These are phyloP conservation scores for Fusarium stilboides DNA, from an alignment of 2,329 filamentous ascomycete genomes.

Conservation along the genomic window DNA sequence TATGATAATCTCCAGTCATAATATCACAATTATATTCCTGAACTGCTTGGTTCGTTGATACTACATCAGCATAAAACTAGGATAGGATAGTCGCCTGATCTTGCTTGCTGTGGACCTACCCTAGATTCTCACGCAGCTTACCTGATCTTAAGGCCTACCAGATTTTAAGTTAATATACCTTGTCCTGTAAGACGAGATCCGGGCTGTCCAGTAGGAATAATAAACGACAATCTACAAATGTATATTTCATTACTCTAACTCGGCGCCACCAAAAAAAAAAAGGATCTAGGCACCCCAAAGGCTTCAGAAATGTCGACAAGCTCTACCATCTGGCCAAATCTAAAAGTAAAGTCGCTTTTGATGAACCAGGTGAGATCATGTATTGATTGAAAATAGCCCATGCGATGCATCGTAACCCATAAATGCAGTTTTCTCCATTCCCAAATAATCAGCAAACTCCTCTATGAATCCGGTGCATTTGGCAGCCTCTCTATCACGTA, in stretches of 20 bases:
- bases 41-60: not conserved
- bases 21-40: not conserved
- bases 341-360: not conserved
- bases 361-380: slow-evolving; percentile 3
- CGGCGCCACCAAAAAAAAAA: no score
- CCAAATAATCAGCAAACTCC: slow-evolving; percentile 24
- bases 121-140: slow-evolving; percentile 1
- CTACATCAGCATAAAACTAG: not conserved
- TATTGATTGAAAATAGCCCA: slow-evolving; percentile 3
- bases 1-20: not conserved
- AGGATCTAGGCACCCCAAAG: no score
- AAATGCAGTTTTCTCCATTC: slow-evolving; percentile 33
- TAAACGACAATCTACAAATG: no score
- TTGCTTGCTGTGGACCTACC: not conserved
- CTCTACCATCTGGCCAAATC: no score
- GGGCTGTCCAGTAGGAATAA: no score
- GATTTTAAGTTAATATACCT: no score
- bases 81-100: no score
- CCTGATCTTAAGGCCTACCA: not conserved
- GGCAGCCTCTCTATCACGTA: slow-evolving; percentile 95
- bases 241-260: no score
- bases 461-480: slow-evolving; percentile 77
- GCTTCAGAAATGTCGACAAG: no score
- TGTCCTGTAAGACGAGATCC: no score
- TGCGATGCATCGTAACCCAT: slow-evolving; percentile 34